Evolutionary conservation across 2,329 filamentous ascomycete genomes (phyloP).

Genomic region (Coniochaeta ligniaria): DNA sequence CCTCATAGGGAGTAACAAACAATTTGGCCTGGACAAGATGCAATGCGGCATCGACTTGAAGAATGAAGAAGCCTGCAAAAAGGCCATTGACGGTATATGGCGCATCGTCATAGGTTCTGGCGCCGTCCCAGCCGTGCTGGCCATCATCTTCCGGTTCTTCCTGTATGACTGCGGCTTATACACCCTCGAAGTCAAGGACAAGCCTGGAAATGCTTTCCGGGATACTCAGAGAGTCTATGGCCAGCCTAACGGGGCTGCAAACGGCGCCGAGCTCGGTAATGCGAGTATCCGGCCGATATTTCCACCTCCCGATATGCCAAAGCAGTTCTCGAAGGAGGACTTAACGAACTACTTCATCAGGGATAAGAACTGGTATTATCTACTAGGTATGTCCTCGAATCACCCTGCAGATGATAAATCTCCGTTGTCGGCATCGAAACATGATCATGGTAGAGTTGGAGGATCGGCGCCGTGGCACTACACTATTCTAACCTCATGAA

Average conservation of each 20-base stretch:
- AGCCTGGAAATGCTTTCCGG: conserved; percentile 49
- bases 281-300: conserved; percentile 4
- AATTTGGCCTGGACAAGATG: conserved; percentile 32
- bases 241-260: conserved; percentile 21
- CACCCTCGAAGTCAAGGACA: conserved; percentile 57
- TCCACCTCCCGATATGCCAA: conserved; percentile 26
- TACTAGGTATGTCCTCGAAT: conserved; percentile 20
- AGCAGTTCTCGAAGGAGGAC: conserved; percentile 41
- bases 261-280: conserved; percentile 22
- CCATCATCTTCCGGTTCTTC: conserved; percentile 59
- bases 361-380: conserved; percentile 38
- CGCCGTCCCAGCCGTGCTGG: conserved; percentile 54
- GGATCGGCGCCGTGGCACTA: neutral
- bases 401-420: conserved; percentile 6
- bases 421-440: conserved; percentile 12
- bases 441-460: neutral
- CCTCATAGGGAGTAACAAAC: conserved; percentile 35
- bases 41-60: conserved; percentile 37
- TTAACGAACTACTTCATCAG: conserved; percentile 42
- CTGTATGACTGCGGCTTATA: conserved; percentile 61
- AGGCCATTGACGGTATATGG: conserved; percentile 54
- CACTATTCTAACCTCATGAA: conserved; percentile 11
- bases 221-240: conserved; percentile 55
- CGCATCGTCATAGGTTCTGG: conserved; percentile 60
- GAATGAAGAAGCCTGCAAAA: conserved; percentile 37